Conservation (phyloP, 2,329 filamentous ascomycete genomes). For the Calonectria pauciramosa region DNA sequence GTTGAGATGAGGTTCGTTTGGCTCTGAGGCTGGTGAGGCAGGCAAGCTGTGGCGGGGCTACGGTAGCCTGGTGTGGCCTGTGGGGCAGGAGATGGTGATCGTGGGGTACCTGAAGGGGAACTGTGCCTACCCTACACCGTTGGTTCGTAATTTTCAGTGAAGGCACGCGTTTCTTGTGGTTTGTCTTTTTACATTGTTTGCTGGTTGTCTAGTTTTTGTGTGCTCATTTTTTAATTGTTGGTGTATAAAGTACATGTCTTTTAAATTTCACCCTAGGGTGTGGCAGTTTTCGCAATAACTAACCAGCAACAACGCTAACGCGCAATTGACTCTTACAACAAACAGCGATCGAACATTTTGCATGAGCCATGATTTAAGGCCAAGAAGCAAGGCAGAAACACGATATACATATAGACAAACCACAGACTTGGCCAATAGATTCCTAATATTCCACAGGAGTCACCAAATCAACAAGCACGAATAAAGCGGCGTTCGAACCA, state of each 20-base stretch:
- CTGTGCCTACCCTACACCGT: conserved; percentile 13
- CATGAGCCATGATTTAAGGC: not conserved
- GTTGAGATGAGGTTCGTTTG: conserved; percentile 33
- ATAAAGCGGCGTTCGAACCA: not conserved
- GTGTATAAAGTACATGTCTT: no score
- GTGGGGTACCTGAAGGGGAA: conserved; percentile 12
- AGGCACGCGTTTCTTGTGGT: not conserved
- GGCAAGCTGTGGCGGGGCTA: conserved; percentile 42
- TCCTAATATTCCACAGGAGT: no score
- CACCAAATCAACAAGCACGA: not conserved
- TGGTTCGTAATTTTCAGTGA: not conserved
- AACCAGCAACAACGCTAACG: not conserved
- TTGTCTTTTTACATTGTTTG: not conserved
- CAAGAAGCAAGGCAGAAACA: not conserved
- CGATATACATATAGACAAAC: not conserved
- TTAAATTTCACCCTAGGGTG: not conserved
- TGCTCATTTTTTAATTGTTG: not conserved
- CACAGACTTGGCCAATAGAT: not conserved
- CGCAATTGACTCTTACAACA: not conserved
- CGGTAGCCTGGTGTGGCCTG: conserved; percentile 6
- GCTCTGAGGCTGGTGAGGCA: conserved; percentile 44
- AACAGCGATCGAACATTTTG: not conserved
- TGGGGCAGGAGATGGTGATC: conserved; percentile 9
- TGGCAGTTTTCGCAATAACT: not conserved
- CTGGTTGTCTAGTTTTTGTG: not conserved